phyloP scores from a whole-genome alignment of 2,329 filamentous ascomycete species.

The Penicillium glabrum region DNA sequence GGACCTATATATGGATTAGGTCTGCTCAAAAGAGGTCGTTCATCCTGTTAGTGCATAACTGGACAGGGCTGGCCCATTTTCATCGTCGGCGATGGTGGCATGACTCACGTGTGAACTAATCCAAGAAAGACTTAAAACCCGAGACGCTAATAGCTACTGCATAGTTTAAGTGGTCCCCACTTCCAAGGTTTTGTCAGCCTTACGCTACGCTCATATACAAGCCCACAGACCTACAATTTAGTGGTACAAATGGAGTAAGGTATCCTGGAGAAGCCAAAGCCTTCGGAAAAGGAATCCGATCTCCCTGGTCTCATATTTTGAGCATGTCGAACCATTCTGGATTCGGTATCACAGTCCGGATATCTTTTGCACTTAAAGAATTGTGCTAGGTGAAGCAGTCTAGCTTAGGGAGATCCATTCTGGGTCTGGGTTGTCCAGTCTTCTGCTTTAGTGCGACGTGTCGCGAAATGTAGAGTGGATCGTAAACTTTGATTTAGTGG shows the following conservation, averaged over 20 bases:
- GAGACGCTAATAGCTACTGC: no score
- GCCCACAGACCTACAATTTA: slow-evolving; percentile 27
- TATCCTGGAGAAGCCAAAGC: slow-evolving; percentile 27
- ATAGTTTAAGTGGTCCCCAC: no score
- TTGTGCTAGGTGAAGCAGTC: slow-evolving; percentile 33
- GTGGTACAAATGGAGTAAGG: slow-evolving; percentile 22
- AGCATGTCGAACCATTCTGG: slow-evolving; percentile 24
- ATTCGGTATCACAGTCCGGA: slow-evolving; percentile 20
- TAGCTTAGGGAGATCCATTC: slow-evolving; percentile 22
- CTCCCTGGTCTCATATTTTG: slow-evolving; percentile 26
- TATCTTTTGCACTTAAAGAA: slow-evolving; percentile 16
- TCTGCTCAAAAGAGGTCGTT: no score
- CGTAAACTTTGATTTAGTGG: neutral
- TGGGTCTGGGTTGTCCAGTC: slow-evolving; percentile 12
- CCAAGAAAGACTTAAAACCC: no score
- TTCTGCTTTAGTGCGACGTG: slow-evolving; percentile 3
- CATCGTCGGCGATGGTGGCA: no score
- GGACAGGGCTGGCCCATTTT: no score
- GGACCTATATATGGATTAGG: no score
- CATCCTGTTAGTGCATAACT: no score
- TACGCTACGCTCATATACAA: neutral
- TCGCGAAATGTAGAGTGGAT: neutral
- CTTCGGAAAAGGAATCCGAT: slow-evolving; percentile 27
- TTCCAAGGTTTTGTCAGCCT: no score
- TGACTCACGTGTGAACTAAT: no score